phyloP scores from a whole-genome alignment of 768 basidiomycete species.

The Porpolomopsis calyptriformis region DNA sequence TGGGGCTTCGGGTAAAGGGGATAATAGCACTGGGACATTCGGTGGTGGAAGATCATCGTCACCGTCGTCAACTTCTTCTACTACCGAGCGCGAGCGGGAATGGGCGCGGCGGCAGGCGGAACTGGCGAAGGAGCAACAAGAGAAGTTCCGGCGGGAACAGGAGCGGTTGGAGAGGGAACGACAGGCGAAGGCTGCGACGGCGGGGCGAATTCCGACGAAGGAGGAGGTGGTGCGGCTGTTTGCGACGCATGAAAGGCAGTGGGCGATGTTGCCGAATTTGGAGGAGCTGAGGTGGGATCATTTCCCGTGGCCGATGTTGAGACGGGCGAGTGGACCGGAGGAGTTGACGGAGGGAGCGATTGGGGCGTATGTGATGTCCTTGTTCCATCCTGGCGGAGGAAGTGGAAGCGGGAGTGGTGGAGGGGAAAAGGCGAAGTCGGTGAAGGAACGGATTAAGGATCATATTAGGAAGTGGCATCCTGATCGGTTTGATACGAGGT shows the following conservation, averaged over 20 bases:
- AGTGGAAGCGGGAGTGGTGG: no score
- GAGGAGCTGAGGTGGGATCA: slow-evolving; percentile 47
- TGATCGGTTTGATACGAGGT: slow-evolving; percentile 67
- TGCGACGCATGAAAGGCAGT: slow-evolving; percentile 52
- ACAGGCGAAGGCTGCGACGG: slow-evolving; percentile 38
- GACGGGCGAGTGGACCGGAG: slow-evolving; percentile 43
- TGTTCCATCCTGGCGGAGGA: slow-evolving; percentile 44
- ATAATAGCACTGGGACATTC: not conserved
- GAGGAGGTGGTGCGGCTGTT: slow-evolving; percentile 48
- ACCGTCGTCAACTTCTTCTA: slow-evolving; percentile 19
- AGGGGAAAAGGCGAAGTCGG: slow-evolving; percentile 39
- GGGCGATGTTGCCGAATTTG: slow-evolving; percentile 37
- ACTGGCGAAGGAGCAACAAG: slow-evolving; percentile 53
- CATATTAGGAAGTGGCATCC: slow-evolving; percentile 73
- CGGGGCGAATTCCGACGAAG: slow-evolving; percentile 41
- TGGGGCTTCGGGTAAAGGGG: not conserved
- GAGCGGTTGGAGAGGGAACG: slow-evolving; percentile 49
- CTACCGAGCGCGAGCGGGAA: slow-evolving; percentile 34
- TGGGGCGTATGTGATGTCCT: slow-evolving; percentile 50
- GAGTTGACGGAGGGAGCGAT: slow-evolving; percentile 50
- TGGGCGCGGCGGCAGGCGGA: slow-evolving; percentile 57
- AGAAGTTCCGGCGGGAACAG: slow-evolving; percentile 59
- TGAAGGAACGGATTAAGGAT: slow-evolving; percentile 68
- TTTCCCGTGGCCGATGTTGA: slow-evolving; percentile 70
- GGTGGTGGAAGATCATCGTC: slow-evolving; percentile 8